A percentile compares a stretch with the other conserved stretches of the same genome.
These are phyloP conservation scores for Apiospora arundinis DNA, from an alignment of 2,329 filamentous ascomycete species.

Conservation along the genomic window DNA sequence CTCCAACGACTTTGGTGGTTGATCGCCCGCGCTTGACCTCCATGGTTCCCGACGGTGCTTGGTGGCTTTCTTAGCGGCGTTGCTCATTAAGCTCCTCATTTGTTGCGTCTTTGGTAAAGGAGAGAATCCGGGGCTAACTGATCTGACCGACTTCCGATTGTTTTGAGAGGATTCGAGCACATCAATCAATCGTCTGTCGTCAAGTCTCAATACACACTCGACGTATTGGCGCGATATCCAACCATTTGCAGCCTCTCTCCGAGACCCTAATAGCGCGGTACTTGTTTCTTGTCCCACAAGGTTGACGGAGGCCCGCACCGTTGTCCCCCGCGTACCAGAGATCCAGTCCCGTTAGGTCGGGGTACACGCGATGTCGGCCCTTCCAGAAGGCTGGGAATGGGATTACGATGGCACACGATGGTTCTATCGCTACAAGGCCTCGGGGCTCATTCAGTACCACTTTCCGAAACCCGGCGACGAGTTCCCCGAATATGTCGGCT, in stretches of 20 bases:
- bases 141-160: neutral
- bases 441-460: slow-evolving; percentile 60
- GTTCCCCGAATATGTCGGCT: slow-evolving; percentile 58
- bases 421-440: slow-evolving; percentile 63
- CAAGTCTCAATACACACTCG: neutral
- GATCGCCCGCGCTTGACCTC: neutral
- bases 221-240: neutral
- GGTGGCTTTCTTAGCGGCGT: slow-evolving; percentile 13
- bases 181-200: neutral
- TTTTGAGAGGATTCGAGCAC: neutral
- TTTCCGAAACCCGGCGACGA: slow-evolving; percentile 65
- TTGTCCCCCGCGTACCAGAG: neutral
- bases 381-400: slow-evolving; percentile 62
- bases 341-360: neutral
- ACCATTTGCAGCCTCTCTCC: neutral
- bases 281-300: neutral
- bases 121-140: neutral
- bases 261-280: neutral
- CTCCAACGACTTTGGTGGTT: neutral
- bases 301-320: neutral
- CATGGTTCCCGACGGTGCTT: slow-evolving; percentile 1
- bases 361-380: slow-evolving; percentile 43
- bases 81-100: neutral
- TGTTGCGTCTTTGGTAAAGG: neutral
- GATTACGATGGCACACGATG: slow-evolving; percentile 64